Percentiles rank a stretch among this genome's conserved stretches.
Conservation (phyloP, 129 eudicot genomes). For the Chrysanthemum seticuspe region DNA sequence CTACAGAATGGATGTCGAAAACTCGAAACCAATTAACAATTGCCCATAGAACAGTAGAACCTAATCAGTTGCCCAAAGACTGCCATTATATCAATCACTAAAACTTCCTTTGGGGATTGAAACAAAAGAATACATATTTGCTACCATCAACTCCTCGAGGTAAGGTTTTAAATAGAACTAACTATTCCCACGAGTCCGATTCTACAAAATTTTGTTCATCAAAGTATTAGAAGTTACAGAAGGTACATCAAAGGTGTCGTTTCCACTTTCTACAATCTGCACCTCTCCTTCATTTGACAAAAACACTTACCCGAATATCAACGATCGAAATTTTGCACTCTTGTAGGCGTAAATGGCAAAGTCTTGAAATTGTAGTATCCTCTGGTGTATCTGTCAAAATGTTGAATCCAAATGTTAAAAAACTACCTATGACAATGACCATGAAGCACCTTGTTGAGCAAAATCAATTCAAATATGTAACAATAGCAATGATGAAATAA, state of each 20-base stretch:
- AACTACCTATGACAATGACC: too few relatives aligned
- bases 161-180: background rate
- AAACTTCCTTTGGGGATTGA: background rate
- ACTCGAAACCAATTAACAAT: background rate
- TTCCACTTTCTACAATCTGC: background rate
- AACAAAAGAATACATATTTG: background rate
- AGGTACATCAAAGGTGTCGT: background rate
- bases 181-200: background rate
- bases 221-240: background rate
- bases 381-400: too few relatives aligned
- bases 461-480: too few relatives aligned
- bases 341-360: too few relatives aligned
- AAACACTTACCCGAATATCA: too few relatives aligned
- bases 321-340: too few relatives aligned
- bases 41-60: background rate
- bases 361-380: too few relatives aligned
- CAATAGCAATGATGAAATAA: too few relatives aligned
- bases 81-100: background rate
- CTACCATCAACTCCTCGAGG: background rate
- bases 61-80: background rate
- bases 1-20: background rate
- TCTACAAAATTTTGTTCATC: slow-evolving; percentile 6
- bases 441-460: too few relatives aligned
- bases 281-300: background rate
- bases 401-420: too few relatives aligned